phyloP scores from a whole-genome alignment of 129 eudicot genomes.

The Glebionis coronaria region DNA sequence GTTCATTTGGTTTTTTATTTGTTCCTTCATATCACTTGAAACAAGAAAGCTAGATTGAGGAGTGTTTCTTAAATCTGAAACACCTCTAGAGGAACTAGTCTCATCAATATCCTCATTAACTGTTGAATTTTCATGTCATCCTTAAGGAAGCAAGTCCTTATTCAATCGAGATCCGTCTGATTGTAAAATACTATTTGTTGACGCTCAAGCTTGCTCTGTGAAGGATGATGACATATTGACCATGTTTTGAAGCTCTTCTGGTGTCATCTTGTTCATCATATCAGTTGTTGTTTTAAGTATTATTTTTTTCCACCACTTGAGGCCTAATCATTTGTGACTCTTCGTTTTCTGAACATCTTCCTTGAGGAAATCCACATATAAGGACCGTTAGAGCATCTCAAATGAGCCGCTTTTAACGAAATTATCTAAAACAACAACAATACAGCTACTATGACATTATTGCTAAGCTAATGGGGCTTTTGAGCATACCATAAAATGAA shows the following conservation, averaged over 20 bases:
- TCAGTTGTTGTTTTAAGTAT: constrained; percentile 83
- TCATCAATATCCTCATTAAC: constrained; percentile 38
- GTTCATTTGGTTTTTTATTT: constrained; percentile 52
- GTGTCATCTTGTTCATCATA: constrained; percentile 89
- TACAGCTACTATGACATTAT: no score
- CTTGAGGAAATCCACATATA: no score
- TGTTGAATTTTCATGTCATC: constrained; percentile 26
- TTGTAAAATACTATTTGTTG: constrained; percentile 13
- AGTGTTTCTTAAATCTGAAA: constrained; percentile 39
- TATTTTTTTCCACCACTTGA: no score
- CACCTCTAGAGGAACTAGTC: constrained; percentile 46
- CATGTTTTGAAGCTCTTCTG: constrained; percentile 78
- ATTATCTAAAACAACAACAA: no score
- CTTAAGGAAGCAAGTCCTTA: constrained; percentile 27
- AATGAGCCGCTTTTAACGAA: no score
- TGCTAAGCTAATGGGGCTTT: no score
- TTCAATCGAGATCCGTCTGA: constrained; percentile 27
- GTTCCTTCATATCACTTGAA: constrained; percentile 55
- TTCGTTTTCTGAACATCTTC: no score
- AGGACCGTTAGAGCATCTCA: no score
- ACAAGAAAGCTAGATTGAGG: constrained; percentile 52
- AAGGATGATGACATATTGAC: constrained; percentile 84
- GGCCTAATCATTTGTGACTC: no score
- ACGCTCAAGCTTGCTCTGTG: constrained; percentile 32
- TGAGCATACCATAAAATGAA: no score